Conservation (phyloP, 768 basidiomycete genomes). For the Pleurotus eryngii region DNA sequence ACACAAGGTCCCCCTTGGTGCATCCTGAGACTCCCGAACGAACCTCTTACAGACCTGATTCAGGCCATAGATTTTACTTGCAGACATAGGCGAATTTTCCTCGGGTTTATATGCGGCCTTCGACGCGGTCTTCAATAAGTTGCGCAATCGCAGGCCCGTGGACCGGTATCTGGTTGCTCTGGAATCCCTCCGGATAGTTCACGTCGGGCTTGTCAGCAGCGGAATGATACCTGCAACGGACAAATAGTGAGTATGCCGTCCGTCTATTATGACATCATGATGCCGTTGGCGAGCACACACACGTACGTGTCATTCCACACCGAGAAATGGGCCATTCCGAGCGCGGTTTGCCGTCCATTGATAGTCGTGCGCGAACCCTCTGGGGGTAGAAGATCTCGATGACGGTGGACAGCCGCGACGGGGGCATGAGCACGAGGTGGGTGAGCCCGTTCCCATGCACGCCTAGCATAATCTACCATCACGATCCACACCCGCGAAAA, state of each 20-base stretch:
- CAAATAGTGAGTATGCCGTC: no score
- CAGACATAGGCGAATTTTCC: no score
- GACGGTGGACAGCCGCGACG: constrained; percentile 70
- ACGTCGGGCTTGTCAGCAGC: constrained; percentile 42
- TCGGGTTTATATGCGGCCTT: no score
- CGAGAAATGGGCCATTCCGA: constrained; percentile 73
- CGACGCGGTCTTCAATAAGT: constrained; percentile 67
- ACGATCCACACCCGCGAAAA: no score
- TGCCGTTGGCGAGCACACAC: no score
- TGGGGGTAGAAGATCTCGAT: constrained; percentile 85
- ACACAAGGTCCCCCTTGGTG: no score
- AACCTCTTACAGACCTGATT: no score
- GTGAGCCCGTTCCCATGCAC: constrained; percentile 82
- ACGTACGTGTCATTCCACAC: constrained; percentile 84
- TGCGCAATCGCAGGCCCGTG: constrained; percentile 60
- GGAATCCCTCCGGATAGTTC: constrained; percentile 82
- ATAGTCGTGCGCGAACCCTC: constrained; percentile 83
- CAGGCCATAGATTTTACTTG: no score
- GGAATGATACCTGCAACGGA: constrained; percentile 33
- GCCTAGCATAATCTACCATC: constrained; percentile 61
- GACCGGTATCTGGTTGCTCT: constrained; percentile 73
- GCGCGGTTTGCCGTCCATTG: constrained; percentile 72
- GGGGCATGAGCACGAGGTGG: constrained; percentile 80
- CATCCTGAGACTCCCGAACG: no score
- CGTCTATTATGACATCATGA: no score